Base-by-base conservation (phyloP, 805 yeast species). In the Hyphopichia homilentoma region DNA sequence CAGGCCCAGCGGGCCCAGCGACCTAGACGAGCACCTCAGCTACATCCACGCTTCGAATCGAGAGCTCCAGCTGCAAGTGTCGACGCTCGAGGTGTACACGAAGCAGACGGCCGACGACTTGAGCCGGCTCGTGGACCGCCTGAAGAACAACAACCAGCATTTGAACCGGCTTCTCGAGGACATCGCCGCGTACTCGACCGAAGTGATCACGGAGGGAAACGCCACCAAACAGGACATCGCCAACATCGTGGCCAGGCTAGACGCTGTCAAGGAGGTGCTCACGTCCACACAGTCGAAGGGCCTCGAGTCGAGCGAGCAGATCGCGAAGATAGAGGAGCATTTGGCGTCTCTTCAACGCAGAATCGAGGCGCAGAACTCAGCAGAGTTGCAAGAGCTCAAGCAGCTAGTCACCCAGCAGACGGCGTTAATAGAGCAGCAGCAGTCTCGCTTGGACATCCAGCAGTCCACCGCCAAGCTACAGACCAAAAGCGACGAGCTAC, bases 101-200 rank as follows among this genome's bases (percentile, higher is more conserved):
- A 54, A 54, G 23, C 71, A 65, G 37, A 57, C 64, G 5, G 50
- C 48, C 20, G 45, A 52, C 1, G 71, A 64, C 38, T 40, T 65
- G 34, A 59, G 45, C 4, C 65, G 64, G 37, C 48, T 65, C 28
- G 50, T 48, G 16, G 68, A 61, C 25, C 43, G 70, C 19, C 65
- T 59, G 59, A 64, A 59, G 43, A 63, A 59, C 40, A 65, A 65
- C 39, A 63, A 65, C 39, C 57, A 53, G 34, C 41, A 59, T 36
- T 56, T 65, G 48, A 61, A 54, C 35, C 54, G 51, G 37, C 47
- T 65, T 25, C 50, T 65, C 9, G 49, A 53, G 16, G 55, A 56
- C 27, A 51, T 65, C 18, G 57, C 64, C 7, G 41, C 47, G n/a
- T 58, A 60, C 43, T 54, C 65, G 3, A 43, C 48, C 14, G 65